Conservation (phyloP, 1,284 basidiomycete species). For the Cryptococcus sp. region DNA sequence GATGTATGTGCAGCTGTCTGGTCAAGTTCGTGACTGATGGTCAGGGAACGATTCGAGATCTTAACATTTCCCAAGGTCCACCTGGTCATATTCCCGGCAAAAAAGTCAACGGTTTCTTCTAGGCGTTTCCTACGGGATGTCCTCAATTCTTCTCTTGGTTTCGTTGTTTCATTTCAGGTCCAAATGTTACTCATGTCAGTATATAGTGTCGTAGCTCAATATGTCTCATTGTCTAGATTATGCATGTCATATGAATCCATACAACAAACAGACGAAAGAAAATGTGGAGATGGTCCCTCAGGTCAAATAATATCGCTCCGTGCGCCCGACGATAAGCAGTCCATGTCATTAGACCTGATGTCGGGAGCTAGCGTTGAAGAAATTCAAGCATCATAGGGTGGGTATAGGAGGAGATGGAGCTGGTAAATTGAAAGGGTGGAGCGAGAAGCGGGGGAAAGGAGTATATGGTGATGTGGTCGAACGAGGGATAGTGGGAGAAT, state of each 20-base stretch:
- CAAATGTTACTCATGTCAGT: too few species aligned
- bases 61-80: slow-evolving; percentile 39
- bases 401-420: slow-evolving; percentile 3
- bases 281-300: too few species aligned
- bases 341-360: slow-evolving; percentile 40
- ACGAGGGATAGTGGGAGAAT: neutral
- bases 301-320: slow-evolving; percentile 39
- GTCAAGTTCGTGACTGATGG: neutral
- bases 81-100: slow-evolving; percentile 28
- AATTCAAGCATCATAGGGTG: slow-evolving; percentile 48
- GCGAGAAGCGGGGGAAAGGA: neutral
- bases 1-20: slow-evolving; percentile 22
- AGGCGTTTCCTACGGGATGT: neutral
- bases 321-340: slow-evolving; percentile 19
- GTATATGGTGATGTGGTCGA: slow-evolving; percentile 6
- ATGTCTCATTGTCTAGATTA: too few species aligned
- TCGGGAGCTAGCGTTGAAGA: slow-evolving; percentile 46
- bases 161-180: too few species aligned
- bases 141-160: too few species aligned
- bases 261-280: too few species aligned
- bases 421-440: neutral
- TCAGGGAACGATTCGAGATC: slow-evolving; percentile 39
- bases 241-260: too few species aligned
- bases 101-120: slow-evolving; percentile 1
- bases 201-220: too few species aligned